These are phyloP conservation scores for Penicillium glabrum DNA, from an alignment of 2,329 filamentous ascomycete genomes.

Conservation along the genomic window DNA sequence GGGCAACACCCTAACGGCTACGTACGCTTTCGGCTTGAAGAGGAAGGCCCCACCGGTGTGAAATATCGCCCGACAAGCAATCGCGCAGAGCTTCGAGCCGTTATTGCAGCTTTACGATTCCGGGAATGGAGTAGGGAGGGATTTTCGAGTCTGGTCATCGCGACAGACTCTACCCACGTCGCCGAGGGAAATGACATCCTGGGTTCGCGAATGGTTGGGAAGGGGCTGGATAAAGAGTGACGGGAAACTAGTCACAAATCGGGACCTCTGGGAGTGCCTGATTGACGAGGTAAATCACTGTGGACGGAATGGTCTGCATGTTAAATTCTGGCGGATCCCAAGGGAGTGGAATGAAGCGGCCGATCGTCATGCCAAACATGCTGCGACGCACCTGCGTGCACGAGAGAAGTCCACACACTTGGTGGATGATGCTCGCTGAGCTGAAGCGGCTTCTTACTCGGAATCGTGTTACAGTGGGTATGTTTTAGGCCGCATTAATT, in stretches of 20 bases:
- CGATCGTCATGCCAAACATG: not conserved
- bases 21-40: not conserved
- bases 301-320: conserved; percentile 25
- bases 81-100: conserved; percentile 57
- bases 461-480: too few relatives aligned
- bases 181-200: conserved; percentile 46
- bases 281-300: conserved; percentile 42
- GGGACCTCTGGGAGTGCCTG: conserved; percentile 54
- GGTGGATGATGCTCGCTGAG: not conserved
- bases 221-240: conserved; percentile 47
- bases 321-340: not conserved
- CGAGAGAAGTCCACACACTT: not conserved
- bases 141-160: conserved; percentile 49
- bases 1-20: not conserved
- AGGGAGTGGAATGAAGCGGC: not conserved
- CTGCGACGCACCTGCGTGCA: not conserved
- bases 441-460: too few relatives aligned
- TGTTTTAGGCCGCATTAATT: too few relatives aligned
- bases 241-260: conserved; percentile 47
- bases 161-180: conserved; percentile 56
- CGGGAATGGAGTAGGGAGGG: conserved; percentile 47
- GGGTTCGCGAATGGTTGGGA: conserved; percentile 45
- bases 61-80: conserved; percentile 48
- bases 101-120: conserved; percentile 51
- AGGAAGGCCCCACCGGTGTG: too few relatives aligned